These are phyloP conservation scores for Scedosporium minutisporum DNA, from an alignment of 2,329 filamentous ascomycete genomes.

Conservation along the genomic window DNA sequence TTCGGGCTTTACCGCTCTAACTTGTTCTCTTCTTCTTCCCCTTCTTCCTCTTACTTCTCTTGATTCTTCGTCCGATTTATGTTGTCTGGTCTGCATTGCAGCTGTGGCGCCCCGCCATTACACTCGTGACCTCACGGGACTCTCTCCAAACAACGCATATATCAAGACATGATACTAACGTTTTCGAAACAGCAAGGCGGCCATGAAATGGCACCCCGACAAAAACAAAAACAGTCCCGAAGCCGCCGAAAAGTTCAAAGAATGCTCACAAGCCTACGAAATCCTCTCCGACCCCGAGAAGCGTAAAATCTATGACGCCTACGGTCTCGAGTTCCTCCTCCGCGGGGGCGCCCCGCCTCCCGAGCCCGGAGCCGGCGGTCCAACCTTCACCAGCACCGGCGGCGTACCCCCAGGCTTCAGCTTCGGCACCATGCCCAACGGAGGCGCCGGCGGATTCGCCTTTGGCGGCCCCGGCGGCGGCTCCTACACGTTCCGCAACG, in stretches of 20 bases:
- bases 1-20: neutral
- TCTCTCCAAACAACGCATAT: neutral
- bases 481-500: conserved; percentile 69
- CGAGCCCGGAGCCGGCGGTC: conserved; percentile 41
- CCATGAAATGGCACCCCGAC: conserved; percentile 89
- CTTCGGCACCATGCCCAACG: conserved; percentile 36
- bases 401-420: conserved; percentile 44
- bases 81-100: neutral
- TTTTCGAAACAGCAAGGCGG: conserved; percentile 57
- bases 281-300: conserved; percentile 96
- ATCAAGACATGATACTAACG: conserved; percentile 8
- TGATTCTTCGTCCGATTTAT: neutral
- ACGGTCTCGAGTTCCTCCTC: conserved; percentile 84
- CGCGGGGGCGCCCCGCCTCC: conserved; percentile 67
- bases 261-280: conserved; percentile 94
- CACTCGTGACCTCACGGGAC: conserved; percentile 8
- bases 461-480: conserved; percentile 48
- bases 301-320: conserved; percentile 89
- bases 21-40: conserved; percentile 1
- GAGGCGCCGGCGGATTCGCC: conserved; percentile 49
- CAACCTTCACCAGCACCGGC: conserved; percentile 49
- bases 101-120: neutral
- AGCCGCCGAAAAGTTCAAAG: conserved; percentile 92
- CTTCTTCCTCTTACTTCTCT: neutral
- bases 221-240: conserved; percentile 91